A percentile compares a stretch with the other conserved stretches of the same genome.
Evolutionary conservation across 441 rosid species (phyloP).

Genomic region (Theobroma grandiflorum): DNA sequence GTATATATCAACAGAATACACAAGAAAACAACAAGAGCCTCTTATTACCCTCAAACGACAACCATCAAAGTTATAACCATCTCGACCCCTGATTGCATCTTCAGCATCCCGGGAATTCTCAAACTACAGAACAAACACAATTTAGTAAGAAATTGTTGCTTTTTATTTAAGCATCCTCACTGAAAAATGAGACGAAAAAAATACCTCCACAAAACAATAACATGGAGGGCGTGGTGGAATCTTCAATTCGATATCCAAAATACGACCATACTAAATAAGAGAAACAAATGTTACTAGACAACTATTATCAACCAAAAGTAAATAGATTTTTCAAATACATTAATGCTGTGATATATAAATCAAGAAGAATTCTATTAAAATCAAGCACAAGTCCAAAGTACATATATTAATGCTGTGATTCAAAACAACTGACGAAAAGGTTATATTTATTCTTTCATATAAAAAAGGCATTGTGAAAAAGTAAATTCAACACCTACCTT

Average conservation of each 20-base stretch:
- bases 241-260: slow-evolving; percentile 91
- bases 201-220: slow-evolving; percentile 95
- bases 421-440: background rate
- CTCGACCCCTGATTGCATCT: slow-evolving; percentile 93
- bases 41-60: slow-evolving; percentile 81
- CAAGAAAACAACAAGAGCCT: slow-evolving; percentile 20
- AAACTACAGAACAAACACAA: slow-evolving; percentile 58
- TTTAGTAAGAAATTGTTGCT: slow-evolving; percentile 6
- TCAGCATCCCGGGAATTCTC: slow-evolving; percentile 89
- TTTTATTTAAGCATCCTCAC: background rate
- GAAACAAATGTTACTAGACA: slow-evolving; percentile 6
- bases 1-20: background rate
- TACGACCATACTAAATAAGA: slow-evolving; percentile 78
- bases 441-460: background rate
- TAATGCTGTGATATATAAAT: background rate
- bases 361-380: too few species aligned
- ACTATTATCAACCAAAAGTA: background rate
- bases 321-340: background rate
- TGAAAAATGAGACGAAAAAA: background rate
- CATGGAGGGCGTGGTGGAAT: slow-evolving; percentile 96
- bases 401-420: background rate
- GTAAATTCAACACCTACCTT: slow-evolving; percentile 58
- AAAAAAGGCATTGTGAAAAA: background rate
- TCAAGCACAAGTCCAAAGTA: background rate
- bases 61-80: slow-evolving; percentile 95